phyloP scores from a whole-genome alignment of 805 yeast genomes.

The Kuraishia floccosa region DNA sequence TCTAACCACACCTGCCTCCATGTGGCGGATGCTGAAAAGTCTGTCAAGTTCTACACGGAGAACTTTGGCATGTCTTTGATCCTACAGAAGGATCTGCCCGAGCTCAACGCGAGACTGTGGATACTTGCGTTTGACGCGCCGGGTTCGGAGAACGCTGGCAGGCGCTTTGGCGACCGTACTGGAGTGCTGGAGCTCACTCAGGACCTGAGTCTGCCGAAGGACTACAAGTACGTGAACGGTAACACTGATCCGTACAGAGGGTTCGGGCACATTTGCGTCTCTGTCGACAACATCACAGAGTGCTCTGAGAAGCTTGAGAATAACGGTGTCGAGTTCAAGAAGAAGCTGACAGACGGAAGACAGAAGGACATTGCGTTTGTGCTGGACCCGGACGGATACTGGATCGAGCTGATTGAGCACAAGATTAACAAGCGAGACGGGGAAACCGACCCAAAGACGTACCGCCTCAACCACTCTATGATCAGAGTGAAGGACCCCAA shows the following conservation, averaged over 20 bases:
- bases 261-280: slow-evolving; percentile 86
- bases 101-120: slow-evolving; percentile 52
- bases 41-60: slow-evolving; percentile 63
- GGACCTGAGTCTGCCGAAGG: slow-evolving; percentile 55
- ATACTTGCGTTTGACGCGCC: slow-evolving; percentile 48
- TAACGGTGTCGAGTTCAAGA: slow-evolving; percentile 66
- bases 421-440: slow-evolving; percentile 27
- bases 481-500: slow-evolving; percentile 81
- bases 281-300: slow-evolving; percentile 68
- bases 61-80: slow-evolving; percentile 66
- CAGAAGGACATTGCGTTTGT: slow-evolving; percentile 91
- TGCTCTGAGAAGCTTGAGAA: slow-evolving; percentile 48
- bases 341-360: slow-evolving; percentile 81
- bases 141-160: slow-evolving; percentile 23
- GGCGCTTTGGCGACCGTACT: slow-evolving; percentile 25
- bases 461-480: slow-evolving; percentile 82
- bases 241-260: slow-evolving; percentile 80
- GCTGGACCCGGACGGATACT: slow-evolving; percentile 92
- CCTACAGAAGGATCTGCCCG: slow-evolving; percentile 37
- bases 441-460: slow-evolving; percentile 24
- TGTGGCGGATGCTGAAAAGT: slow-evolving; percentile 66
- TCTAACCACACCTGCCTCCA: slow-evolving; percentile 71
- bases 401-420: slow-evolving; percentile 82
- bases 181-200: slow-evolving; percentile 85
- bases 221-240: slow-evolving; percentile 62